Evolutionary conservation across 805 yeast species (phyloP).

Genomic region (Candida verbasci): DNA sequence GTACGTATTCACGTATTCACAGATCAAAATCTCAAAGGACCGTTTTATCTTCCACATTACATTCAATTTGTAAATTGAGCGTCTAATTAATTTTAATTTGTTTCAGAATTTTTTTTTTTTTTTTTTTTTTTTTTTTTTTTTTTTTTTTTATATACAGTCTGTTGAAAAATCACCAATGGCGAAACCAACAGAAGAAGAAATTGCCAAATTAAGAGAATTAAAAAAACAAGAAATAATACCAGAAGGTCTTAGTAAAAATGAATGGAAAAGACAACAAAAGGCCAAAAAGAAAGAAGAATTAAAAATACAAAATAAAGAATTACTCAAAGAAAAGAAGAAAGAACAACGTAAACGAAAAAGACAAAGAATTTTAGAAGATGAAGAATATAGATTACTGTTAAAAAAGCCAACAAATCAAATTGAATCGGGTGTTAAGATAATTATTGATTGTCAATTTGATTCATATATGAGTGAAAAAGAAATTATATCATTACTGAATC

Average conservation of each 20-base stretch:
- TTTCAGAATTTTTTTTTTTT: no score
- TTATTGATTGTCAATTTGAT: slow-evolving; percentile 91
- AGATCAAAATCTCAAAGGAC: no score
- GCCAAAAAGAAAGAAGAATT: slow-evolving; percentile 56
- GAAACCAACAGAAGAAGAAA: slow-evolving; percentile 12
- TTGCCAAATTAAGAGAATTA: slow-evolving; percentile 9
- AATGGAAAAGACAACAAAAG: slow-evolving; percentile 73
- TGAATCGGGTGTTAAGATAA: slow-evolving; percentile 46
- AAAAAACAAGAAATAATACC: slow-evolving; percentile 40
- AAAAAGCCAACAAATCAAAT: slow-evolving; percentile 39
- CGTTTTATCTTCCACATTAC: no score
- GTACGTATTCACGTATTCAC: no score
- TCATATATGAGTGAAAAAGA: slow-evolving; percentile 78
- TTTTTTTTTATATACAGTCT: no score
- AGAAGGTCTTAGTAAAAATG: slow-evolving; percentile 82
- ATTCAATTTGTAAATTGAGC: no score
- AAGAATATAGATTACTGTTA: slow-evolving; percentile 24
- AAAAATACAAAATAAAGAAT: slow-evolving; percentile 55
- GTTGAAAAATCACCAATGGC: slow-evolving; percentile 3
- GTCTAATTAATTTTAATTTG: no score
- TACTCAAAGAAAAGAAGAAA: slow-evolving; percentile 53
- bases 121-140: no score
- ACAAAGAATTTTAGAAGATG: slow-evolving; percentile 19
- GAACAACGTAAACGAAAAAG: slow-evolving; percentile 24
- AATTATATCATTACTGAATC: slow-evolving; percentile 67